A percentile compares a stretch with the other conserved stretches of the same genome.
phyloP scores from a whole-genome alignment of 1,139 yeast genomes.

The Scheffersomyces cryptocercus region DNA sequence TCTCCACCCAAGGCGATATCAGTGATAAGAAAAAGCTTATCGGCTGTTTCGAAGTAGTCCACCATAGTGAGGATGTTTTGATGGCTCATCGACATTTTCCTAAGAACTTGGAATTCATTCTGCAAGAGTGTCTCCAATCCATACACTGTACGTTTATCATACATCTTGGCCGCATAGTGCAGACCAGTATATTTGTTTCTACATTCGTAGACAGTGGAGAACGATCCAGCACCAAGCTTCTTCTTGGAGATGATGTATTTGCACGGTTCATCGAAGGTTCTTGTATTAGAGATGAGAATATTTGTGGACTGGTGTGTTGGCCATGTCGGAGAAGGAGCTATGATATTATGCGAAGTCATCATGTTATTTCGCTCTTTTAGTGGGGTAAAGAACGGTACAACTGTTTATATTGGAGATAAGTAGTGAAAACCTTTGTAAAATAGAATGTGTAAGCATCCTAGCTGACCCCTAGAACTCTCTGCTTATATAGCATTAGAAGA shows the following conservation, averaged over 20 bases:
- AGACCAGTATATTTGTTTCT: constrained; percentile 30
- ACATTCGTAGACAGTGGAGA: constrained; percentile 41
- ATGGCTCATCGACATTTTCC: constrained; percentile 50
- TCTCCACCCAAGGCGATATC: constrained; percentile 74
- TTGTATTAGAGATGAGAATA: not conserved
- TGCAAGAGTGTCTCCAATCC: constrained; percentile 43
- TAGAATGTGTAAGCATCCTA: constrained; percentile 1
- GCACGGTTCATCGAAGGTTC: constrained; percentile 21
- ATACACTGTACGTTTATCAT: constrained; percentile 32
- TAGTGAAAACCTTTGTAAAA: constrained; percentile 3
- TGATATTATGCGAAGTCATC: too few species aligned
- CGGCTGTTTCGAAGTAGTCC: constrained; percentile 70
- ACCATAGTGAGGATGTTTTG: constrained; percentile 55
- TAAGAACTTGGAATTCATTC: constrained; percentile 56
- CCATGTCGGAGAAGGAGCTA: constrained; percentile 8
- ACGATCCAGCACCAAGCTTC: constrained; percentile 40
- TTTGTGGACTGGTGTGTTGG: constrained; percentile 18
- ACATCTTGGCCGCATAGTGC: constrained; percentile 43
- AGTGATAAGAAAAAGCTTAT: constrained; percentile 61
- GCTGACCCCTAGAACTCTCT: not conserved
- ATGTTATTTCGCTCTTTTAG: too few species aligned
- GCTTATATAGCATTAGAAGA: too few species aligned
- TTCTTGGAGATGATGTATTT: constrained; percentile 33
- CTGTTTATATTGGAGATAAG: too few species aligned
- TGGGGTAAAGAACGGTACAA: too few species aligned